phyloP scores from a whole-genome alignment of 2,329 filamentous ascomycete genomes.

The Aureobasidium mangrovei region DNA sequence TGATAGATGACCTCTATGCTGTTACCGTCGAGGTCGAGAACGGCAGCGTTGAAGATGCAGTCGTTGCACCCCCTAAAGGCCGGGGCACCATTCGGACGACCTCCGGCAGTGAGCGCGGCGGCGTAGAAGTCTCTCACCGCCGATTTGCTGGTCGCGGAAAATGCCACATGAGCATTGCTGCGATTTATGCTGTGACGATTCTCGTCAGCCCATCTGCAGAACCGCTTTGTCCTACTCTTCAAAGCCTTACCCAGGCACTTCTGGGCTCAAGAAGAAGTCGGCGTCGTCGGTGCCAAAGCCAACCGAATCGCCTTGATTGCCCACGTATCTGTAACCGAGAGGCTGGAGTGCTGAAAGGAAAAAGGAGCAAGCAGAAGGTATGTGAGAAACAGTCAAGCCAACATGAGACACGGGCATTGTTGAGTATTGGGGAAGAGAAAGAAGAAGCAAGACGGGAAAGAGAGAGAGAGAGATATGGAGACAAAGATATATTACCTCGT shows the following conservation, averaged over 20 bases:
- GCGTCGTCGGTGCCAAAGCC: constrained; percentile 52
- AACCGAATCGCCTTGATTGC: constrained; percentile 51
- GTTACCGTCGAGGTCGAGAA: constrained; percentile 76
- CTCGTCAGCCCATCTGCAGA: constrained; percentile 1
- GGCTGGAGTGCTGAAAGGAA: constrained; percentile 72
- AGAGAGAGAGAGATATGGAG: not conserved
- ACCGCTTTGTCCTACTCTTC: not conserved
- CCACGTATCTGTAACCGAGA: constrained; percentile 65
- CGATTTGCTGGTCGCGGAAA: constrained; percentile 57
- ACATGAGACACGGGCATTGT: constrained; percentile 55
- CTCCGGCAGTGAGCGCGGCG: constrained; percentile 57
- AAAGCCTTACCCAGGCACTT: constrained; percentile 21
- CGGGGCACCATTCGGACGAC: constrained; percentile 49
- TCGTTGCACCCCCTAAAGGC: constrained; percentile 44
- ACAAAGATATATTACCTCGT: not conserved
- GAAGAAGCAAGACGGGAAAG: not conserved
- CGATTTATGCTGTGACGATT: constrained; percentile 34
- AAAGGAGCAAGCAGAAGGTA: constrained; percentile 73
- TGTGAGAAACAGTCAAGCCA: constrained; percentile 62
- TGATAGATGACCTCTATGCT: constrained; percentile 68
- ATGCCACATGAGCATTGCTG: constrained; percentile 53
- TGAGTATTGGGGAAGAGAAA: constrained; percentile 5
- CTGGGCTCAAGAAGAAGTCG: constrained; percentile 57
- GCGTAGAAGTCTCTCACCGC: constrained; percentile 65
- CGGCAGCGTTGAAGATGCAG: constrained; percentile 53